Evolutionary conservation across 2,329 filamentous ascomycete species (phyloP).

Genomic region (Phoma sp.): DNA sequence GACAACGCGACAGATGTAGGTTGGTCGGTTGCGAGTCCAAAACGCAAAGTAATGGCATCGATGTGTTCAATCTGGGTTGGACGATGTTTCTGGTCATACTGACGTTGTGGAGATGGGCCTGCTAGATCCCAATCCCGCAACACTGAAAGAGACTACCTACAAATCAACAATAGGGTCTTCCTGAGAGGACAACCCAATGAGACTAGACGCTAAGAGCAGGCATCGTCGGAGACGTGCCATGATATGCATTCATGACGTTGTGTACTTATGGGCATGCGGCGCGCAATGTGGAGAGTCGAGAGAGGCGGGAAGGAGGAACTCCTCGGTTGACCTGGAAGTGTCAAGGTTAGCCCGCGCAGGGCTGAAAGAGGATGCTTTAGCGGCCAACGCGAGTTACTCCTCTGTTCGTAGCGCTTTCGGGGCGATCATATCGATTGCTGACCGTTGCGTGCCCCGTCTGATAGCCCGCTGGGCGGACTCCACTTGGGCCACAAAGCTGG

Average conservation of each 20-base stretch:
- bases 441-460: conserved; percentile 34
- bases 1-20: neutral
- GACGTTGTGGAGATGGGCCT: neutral
- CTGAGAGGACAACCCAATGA: conserved; percentile 36
- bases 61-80: neutral
- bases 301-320: conserved; percentile 17
- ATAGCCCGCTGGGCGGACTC: conserved; percentile 25
- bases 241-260: conserved; percentile 35
- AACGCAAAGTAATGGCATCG: neutral
- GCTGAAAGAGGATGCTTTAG: conserved; percentile 30
- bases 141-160: conserved; percentile 13
- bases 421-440: conserved; percentile 25
- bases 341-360: conserved; percentile 30
- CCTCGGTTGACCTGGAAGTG: conserved; percentile 18
- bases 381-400: conserved; percentile 23
- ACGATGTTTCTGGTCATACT: neutral
- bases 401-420: conserved; percentile 31
- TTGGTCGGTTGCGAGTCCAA: neutral
- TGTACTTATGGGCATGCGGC: conserved; percentile 24
- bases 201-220: conserved; percentile 35
- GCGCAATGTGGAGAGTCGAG: conserved; percentile 19
- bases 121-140: neutral
- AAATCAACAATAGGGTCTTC: conserved; percentile 61
- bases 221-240: conserved; percentile 41
- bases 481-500: conserved; percentile 33